Evolutionary conservation across 805 yeast species (phyloP).

Genomic region (Sugiyamaella lignohabitans): DNA sequence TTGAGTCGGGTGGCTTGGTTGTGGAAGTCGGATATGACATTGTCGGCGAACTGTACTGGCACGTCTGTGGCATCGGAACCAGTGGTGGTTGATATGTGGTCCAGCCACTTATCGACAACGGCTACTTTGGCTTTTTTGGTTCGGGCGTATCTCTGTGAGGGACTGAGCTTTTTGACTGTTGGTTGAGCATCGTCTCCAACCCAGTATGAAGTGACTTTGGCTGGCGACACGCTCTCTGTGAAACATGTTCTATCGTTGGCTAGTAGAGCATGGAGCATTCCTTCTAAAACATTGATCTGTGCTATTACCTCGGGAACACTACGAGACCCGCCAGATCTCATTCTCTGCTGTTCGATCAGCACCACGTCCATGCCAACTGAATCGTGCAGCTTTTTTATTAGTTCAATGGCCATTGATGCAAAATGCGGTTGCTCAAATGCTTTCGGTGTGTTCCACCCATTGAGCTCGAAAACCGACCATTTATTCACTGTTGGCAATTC

Average conservation of each 20-base stretch:
- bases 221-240: constrained; percentile 23
- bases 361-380: constrained; percentile 32
- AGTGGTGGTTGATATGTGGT: neutral
- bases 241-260: constrained; percentile 9
- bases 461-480: constrained; percentile 15
- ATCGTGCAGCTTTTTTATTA: constrained; percentile 13
- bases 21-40: neutral
- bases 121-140: constrained; percentile 23
- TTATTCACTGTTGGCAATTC: constrained; percentile 3
- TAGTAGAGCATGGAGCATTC: constrained; percentile 37
- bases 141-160: constrained; percentile 15
- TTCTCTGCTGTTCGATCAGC: constrained; percentile 52
- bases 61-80: neutral
- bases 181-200: constrained; percentile 2
- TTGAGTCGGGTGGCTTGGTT: constrained; percentile 10
- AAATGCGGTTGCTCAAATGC: constrained; percentile 26
- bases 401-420: constrained; percentile 21
- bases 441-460: constrained; percentile 7
- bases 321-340: constrained; percentile 43
- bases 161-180: constrained; percentile 1
- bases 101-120: constrained; percentile 21
- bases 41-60: neutral
- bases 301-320: constrained; percentile 46
- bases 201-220: constrained; percentile 25
- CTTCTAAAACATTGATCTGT: constrained; percentile 49